Conservation (phyloP, 116 monocot genomes). For the Papilionanthe hybrid region DNA sequence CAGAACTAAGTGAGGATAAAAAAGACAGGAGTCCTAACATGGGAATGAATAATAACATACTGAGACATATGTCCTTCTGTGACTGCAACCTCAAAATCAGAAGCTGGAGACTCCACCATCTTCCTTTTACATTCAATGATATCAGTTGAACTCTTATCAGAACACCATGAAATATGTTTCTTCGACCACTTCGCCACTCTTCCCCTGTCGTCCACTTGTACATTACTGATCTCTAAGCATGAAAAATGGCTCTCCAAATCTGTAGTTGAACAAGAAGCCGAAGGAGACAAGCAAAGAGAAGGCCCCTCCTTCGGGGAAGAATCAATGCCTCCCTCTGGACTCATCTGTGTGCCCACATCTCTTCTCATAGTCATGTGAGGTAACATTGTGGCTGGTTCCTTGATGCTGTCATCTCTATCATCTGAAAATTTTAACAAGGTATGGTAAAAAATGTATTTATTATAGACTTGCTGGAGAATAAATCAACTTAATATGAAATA, state of each 20-base stretch:
- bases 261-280: slow-evolving; percentile 21
- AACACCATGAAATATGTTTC: slow-evolving; percentile 12
- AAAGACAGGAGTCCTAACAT: too few relatives aligned
- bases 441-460: not conserved
- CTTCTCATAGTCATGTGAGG: slow-evolving; percentile 46
- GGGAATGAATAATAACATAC: not conserved
- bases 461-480: not conserved
- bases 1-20: too few relatives aligned
- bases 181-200: slow-evolving; percentile 8
- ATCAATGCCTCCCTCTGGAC: slow-evolving; percentile 44
- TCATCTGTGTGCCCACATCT: slow-evolving; percentile 79
- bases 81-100: slow-evolving; percentile 5
- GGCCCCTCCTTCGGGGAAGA: slow-evolving; percentile 45
- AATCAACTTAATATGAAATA: too few relatives aligned
- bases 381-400: slow-evolving; percentile 21
- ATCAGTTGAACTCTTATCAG: slow-evolving; percentile 12
- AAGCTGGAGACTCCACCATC: not conserved
- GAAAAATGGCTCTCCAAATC: slow-evolving; percentile 13
- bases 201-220: slow-evolving; percentile 9
- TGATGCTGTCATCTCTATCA: slow-evolving; percentile 32
- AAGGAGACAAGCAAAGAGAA: slow-evolving; percentile 26
- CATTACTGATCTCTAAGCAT: slow-evolving; percentile 16
- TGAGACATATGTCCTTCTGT: slow-evolving; percentile 7
- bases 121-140: slow-evolving; percentile 20
- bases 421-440: slow-evolving; percentile 15